Base-by-base conservation (phyloP, 148 eudicot genomes). In the Linanthus parryae region DNA sequence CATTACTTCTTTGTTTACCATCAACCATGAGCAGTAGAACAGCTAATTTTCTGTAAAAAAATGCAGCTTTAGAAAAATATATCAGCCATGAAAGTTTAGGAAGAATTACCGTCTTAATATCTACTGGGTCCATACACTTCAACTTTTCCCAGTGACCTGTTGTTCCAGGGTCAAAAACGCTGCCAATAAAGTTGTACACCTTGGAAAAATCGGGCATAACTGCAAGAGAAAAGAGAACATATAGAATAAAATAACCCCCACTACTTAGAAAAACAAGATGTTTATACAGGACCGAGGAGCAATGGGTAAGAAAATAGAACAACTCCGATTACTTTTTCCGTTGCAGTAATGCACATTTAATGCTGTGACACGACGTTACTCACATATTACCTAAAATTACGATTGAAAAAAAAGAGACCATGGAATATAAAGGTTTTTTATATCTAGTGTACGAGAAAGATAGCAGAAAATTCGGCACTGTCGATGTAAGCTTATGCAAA, bases 161-260 rank as follows among this genome's bases (percentile, higher is more conserved):
- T 6, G 74, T 61, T 50, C 44, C 56, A 28, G 97, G 94, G 34
- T 88, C 97, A 54, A 88, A 88, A 43, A 84, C 78, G 63, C 94
- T 85, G 43, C 94, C 97, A 29, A 88, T 73, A 65, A 89, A 89
- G 58, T 79, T 64, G 68, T 89, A 84, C 27, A 85, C 97, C 65
- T 85, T 74, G 45, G 85, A 69, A 56, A 89, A 89, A 54, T 89
- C 94, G 7, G 95, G 97, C 74, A 77, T 62, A 38, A 69, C 97
- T 89, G 90, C 70, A 65, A 31, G 31, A 24, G 47, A 36, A 63
- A 48, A 22, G 48, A 22, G 33, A 13, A 25, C 39, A 39, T 24
- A 36, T 31, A 37, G 57, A n/a, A n/a, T n/a, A n/a, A n/a, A n/a
- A n/a, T n/a, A n/a, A n/a, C n/a, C n/a, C n/a, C n/a, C n/a, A n/a